Evolutionary conservation across 805 yeast genomes (phyloP), one percentile per base, ranked within the genome.

Genomic region (Yamadazyma tumulicola): DNA sequence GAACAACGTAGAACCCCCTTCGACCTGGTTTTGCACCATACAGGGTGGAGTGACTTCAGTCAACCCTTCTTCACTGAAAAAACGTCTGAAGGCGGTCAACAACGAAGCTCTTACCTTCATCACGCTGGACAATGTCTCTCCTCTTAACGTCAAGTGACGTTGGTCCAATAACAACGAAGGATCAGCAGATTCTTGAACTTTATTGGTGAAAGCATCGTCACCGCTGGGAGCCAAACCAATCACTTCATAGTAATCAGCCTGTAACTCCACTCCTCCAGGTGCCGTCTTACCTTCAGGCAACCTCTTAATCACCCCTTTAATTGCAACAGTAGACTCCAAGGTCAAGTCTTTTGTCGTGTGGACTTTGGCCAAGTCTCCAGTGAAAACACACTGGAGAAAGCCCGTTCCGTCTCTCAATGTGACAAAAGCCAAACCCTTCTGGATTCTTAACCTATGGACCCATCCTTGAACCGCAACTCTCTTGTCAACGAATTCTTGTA

Each of bases 11-110:
- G 97, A 85, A 35, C 99, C 99, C 60, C 99, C 98, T 69, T 93
- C 99, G 41, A 93, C 99, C 72, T 93, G 97, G 25, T 96, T 89
- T 69, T 93, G 98, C 37, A 93, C 99, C 97, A 93, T 93, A 67
- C 97, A 89, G 55, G 99, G 99, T 29, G 98, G 97, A 25, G 97
- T 93, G 41, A 94, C 96, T 72, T 93, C 99, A 20, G 78, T 67
- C 34, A 89, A 55, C 21, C 77, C 74, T 66, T 82, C 86, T 54
- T 86, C 93, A 16, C 59, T 69, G 57, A 75, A 91, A 39, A 83
- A 83, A 47, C 78, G 73, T 68, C 99, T 80, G 49, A 93, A 63
- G 25, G 93, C 65, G 34, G 69, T 68, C 51, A 93, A 66, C 37
- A 88, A 73, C 24, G 79, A 68, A 25, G 96, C 93, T 64, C 99